Percentiles rank a stretch among this genome's conserved stretches.
Conservation (phyloP, 1,284 basidiomycete species). For the Thelephora terrestris region DNA sequence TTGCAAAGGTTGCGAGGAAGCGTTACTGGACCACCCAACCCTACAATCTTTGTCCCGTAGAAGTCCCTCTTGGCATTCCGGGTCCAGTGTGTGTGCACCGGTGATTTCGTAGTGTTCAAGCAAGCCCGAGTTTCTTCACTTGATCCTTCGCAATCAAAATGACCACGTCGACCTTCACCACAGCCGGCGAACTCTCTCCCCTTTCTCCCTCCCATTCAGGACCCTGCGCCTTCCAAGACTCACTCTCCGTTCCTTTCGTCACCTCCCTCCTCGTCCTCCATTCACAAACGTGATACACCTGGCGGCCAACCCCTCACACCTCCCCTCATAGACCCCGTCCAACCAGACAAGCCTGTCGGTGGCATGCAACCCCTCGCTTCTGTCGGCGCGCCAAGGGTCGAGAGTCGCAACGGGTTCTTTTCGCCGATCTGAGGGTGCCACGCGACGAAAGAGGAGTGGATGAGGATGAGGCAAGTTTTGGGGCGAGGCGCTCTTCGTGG, state of each 20-base stretch:
- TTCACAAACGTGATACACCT: slow-evolving; percentile 90
- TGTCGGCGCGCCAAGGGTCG: slow-evolving; percentile 65
- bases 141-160: slow-evolving; percentile 68
- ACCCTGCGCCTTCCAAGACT: slow-evolving; percentile 41
- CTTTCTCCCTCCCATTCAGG: slow-evolving; percentile 26
- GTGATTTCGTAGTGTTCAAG: too few species aligned
- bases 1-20: too few species aligned
- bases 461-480: slow-evolving; percentile 33
- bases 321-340: slow-evolving; percentile 67
- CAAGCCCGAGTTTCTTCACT: slow-evolving; percentile 32
- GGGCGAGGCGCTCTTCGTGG: slow-evolving; percentile 45
- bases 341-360: slow-evolving; percentile 53
- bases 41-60: too few species aligned
- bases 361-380: slow-evolving; percentile 55
- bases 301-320: slow-evolving; percentile 66
- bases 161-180: slow-evolving; percentile 39
- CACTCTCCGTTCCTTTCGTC: slow-evolving; percentile 69
- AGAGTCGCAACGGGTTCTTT: slow-evolving; percentile 46
- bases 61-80: too few species aligned
- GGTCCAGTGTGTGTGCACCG: too few species aligned
- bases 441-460: slow-evolving; percentile 64
- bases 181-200: slow-evolving; percentile 27
- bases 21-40: too few species aligned
- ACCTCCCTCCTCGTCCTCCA: slow-evolving; percentile 64
- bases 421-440: slow-evolving; percentile 89